phyloP scores from a whole-genome alignment of 306 rosid species.

The Cucumis melo region DNA sequence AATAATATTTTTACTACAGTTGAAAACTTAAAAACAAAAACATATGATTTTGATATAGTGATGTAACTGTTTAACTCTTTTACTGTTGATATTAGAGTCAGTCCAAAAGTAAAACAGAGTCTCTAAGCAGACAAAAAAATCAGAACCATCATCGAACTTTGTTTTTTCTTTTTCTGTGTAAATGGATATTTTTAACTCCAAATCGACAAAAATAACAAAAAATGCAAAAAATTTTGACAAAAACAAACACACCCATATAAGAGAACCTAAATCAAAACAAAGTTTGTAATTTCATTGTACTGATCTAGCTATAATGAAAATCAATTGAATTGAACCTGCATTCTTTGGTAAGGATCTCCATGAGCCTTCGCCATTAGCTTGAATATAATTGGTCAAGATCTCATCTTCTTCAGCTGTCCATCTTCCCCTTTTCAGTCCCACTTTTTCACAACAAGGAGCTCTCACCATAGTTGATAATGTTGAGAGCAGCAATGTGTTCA shows the following conservation, averaged over 20 bases:
- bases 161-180: no score
- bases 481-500: neutral
- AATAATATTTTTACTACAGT: no score
- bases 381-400: constrained; percentile 38
- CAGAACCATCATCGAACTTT: no score
- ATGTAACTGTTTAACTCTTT: no score
- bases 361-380: constrained; percentile 65
- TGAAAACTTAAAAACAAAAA: no score
- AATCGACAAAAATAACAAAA: no score
- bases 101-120: no score
- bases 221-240: neutral
- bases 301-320: neutral
- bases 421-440: constrained; percentile 67
- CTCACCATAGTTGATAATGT: constrained; percentile 41
- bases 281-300: neutral
- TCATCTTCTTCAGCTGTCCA: constrained; percentile 75
- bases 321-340: constrained; percentile 34
- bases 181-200: no score
- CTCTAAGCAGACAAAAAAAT: no score
- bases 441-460: constrained; percentile 78
- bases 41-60: no score
- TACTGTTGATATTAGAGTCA: no score
- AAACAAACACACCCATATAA: neutral
- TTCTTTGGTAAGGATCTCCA: constrained; percentile 83
- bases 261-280: neutral